These are phyloP conservation scores for Saussurea involucrata DNA, from an alignment of 129 eudicot genomes.

Conservation along the genomic window DNA sequence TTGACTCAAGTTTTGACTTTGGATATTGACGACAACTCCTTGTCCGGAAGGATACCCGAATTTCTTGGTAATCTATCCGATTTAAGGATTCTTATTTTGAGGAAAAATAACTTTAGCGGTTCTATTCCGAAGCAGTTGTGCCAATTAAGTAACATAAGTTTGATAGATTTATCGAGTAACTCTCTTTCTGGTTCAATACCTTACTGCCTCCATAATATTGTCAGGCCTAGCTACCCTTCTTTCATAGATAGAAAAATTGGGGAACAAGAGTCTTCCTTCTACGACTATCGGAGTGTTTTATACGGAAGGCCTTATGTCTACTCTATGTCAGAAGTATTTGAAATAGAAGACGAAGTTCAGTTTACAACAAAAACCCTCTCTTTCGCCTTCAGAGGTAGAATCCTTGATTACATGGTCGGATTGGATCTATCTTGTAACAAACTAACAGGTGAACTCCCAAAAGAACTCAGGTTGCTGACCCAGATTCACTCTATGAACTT, in stretches of 20 bases:
- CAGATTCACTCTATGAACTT: slow-evolving; percentile 7
- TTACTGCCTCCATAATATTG: slow-evolving; percentile 6
- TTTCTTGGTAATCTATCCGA: neutral
- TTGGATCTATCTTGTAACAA: slow-evolving; percentile 28
- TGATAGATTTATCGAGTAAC: slow-evolving; percentile 22
- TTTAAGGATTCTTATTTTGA: slow-evolving; percentile 18
- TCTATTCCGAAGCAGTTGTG: slow-evolving; percentile 18
- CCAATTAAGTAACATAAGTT: neutral
- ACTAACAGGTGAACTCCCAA: slow-evolving; percentile 17
- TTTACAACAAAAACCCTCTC: slow-evolving; percentile 11
- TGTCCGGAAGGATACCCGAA: slow-evolving; percentile 11
- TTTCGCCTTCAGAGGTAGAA: neutral
- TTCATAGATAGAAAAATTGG: neutral
- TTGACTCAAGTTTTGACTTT: slow-evolving; percentile 3
- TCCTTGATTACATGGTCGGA: slow-evolving; percentile 23
- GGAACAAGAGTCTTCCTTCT: neutral
- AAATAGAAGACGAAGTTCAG: neutral
- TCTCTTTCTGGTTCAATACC: slow-evolving; percentile 26
- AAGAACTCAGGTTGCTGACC: slow-evolving; percentile 10
- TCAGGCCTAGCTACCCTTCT: neutral
- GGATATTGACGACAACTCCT: slow-evolving; percentile 18
- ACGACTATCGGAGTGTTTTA: neutral
- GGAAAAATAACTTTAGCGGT: slow-evolving; percentile 8
- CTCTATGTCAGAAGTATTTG: too few species aligned
- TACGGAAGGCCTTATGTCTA: too few species aligned